Percentiles rank a stretch among this genome's conserved stretches.
Conservation (phyloP, 768 basidiomycete species). For the Leccinellum luteum region DNA sequence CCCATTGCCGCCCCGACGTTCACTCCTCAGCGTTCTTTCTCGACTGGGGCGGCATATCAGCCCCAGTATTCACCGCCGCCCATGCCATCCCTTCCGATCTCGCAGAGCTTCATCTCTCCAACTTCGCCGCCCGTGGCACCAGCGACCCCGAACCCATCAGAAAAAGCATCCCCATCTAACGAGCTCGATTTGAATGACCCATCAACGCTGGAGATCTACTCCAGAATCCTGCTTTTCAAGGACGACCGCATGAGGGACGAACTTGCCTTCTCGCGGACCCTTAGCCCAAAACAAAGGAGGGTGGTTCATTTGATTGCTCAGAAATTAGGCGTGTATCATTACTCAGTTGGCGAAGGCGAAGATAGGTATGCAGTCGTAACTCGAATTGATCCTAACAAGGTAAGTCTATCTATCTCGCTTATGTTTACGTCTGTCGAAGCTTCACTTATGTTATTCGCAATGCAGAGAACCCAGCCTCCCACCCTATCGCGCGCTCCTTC, state of each 20-base stretch:
- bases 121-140: slow-evolving; percentile 55
- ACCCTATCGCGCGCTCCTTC: slow-evolving; percentile 82
- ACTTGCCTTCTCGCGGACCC: slow-evolving; percentile 89
- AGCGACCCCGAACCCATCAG: slow-evolving; percentile 59
- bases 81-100: slow-evolving; percentile 37
- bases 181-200: slow-evolving; percentile 97
- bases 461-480: slow-evolving; percentile 42
- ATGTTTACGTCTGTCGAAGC: slow-evolving; percentile 13
- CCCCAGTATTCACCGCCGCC: slow-evolving; percentile 67
- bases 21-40: slow-evolving; percentile 73
- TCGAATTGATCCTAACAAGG: slow-evolving; percentile 81
- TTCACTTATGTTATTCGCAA: slow-evolving; percentile 13
- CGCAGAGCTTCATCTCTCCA: slow-evolving; percentile 41
- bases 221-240: slow-evolving; percentile 94
- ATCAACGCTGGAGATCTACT: slow-evolving; percentile 94
- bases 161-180: slow-evolving; percentile 55
- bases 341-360: slow-evolving; percentile 89
- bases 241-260: slow-evolving; percentile 97
- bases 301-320: slow-evolving; percentile 96
- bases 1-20: slow-evolving; percentile 54
- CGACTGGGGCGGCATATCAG: slow-evolving; percentile 57
- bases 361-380: slow-evolving; percentile 94
- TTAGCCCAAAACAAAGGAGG: slow-evolving; percentile 81
- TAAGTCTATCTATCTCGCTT: slow-evolving; percentile 38
- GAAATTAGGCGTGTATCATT: slow-evolving; percentile 93